Conservation (phyloP, 208 protist species). For the Trichomonas gallinae region DNA sequence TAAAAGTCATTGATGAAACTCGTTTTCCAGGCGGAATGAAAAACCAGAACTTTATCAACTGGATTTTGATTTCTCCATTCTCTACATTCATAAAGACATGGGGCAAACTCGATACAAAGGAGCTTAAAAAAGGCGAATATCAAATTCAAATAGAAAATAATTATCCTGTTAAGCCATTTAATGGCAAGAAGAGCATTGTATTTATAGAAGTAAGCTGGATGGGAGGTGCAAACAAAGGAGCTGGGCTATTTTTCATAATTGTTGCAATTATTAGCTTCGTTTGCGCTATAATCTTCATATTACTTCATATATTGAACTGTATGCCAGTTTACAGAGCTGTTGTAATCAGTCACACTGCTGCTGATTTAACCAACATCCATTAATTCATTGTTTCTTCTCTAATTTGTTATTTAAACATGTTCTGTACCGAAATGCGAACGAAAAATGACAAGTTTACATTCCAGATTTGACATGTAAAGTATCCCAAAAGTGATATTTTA, state of each 20-base stretch:
- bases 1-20: background rate
- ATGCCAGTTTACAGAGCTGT: background rate
- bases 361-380: background rate
- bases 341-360: background rate
- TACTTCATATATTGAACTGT: background rate
- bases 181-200: background rate
- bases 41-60: background rate
- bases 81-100: background rate
- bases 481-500: no score
- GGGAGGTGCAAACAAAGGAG: background rate
- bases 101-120: background rate
- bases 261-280: background rate
- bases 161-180: background rate
- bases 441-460: no score
- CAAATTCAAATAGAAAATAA: background rate
- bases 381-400: background rate
- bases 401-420: no score
- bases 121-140: background rate
- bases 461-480: no score
- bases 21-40: background rate
- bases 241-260: background rate
- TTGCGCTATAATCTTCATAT: background rate
- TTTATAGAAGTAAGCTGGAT: background rate
- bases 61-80: background rate
- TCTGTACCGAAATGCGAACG: no score